Evolutionary conservation across 2,329 filamentous ascomycete genomes (phyloP), one percentile per base, ranked within the genome.

Genomic region (Scolecobasidium constrictum): DNA sequence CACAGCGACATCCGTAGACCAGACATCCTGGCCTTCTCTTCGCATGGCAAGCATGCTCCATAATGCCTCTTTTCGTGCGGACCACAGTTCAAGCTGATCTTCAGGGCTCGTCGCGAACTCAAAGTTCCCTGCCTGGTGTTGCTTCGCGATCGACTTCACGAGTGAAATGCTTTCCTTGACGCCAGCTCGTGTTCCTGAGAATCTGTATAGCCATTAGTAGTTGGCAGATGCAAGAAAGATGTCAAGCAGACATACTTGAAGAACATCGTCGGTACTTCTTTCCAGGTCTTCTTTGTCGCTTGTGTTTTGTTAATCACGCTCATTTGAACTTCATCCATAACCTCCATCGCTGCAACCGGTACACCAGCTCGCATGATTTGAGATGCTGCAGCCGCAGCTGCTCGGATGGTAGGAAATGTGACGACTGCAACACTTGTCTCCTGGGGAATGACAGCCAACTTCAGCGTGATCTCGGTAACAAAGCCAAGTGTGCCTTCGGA

Each of bases 311-410:
- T 92, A 55, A 92, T 79, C 0, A 90, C 82, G 49, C 69, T 73
- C 85, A 92, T 92, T 61, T 88, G 83, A 3, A 90, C 81, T 45
- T 92, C 85, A 55, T 92, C 85, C 82, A 92, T 86, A 51, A 92
- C 78, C 61, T 92, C 85, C 75, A 88, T 81, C 3, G 81, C 81
- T 1, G 80, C 82, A 5, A 88, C 72, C 0, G 81, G 83, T 3
- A 87, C 69, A 0, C 81, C 83, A 1, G 77, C 72, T 52, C 83
- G 77, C 70, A 90, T 83, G n/a, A 90, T 76, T 39, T 74, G 75
- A 2, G 81, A 80, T 0, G 84, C 84, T 0, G 83, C 82, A 0
- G 78, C 72, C 0, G 84, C 83, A 1, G 85, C 85, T 57, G 84
- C 78, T 20, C 82, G 75, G 48, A 90, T 86, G 1, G 73, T 77